A percentile compares a stretch with the other conserved stretches of the same genome.
phyloP scores from a whole-genome alignment of 169 alveolate genomes.

The Plasmodium fragile region DNA sequence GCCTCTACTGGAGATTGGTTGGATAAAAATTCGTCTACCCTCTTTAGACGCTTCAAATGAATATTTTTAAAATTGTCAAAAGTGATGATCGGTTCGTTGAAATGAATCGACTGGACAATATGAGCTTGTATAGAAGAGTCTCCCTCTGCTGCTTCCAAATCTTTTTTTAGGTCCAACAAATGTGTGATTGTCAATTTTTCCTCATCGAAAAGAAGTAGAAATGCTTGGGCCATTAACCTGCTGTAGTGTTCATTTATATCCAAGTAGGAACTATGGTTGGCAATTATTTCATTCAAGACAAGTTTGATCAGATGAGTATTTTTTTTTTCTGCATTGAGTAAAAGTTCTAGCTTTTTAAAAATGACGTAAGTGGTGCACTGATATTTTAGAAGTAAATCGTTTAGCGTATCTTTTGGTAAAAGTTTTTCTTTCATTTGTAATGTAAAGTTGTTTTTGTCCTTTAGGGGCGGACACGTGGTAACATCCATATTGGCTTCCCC shows the following conservation, averaged over 20 bases:
- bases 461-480: background rate
- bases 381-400: slow-evolving; percentile 19
- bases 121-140: background rate
- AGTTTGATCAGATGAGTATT: slow-evolving; percentile 3
- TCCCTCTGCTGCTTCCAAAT: background rate
- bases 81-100: slow-evolving; percentile 55
- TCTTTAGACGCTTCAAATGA: slow-evolving; percentile 6
- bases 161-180: slow-evolving; percentile 4
- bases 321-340: slow-evolving; percentile 22
- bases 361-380: slow-evolving; percentile 26
- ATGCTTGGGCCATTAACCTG: slow-evolving; percentile 51
- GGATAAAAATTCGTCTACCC: slow-evolving; percentile 47
- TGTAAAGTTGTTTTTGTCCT: background rate
- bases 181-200: slow-evolving; percentile 2
- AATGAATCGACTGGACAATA: slow-evolving; percentile 1
- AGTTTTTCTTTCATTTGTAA: background rate
- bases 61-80: slow-evolving; percentile 57
- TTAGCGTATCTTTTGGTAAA: slow-evolving; percentile 1
- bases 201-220: slow-evolving; percentile 64
- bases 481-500: background rate
- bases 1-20: background rate
- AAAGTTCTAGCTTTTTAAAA: slow-evolving; percentile 55
- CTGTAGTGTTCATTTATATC: slow-evolving; percentile 49
- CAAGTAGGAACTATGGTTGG: slow-evolving; percentile 34
- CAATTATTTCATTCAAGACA: slow-evolving; percentile 49